phyloP scores from a whole-genome alignment of 441 rosid species.

The Erodium trifolium region DNA sequence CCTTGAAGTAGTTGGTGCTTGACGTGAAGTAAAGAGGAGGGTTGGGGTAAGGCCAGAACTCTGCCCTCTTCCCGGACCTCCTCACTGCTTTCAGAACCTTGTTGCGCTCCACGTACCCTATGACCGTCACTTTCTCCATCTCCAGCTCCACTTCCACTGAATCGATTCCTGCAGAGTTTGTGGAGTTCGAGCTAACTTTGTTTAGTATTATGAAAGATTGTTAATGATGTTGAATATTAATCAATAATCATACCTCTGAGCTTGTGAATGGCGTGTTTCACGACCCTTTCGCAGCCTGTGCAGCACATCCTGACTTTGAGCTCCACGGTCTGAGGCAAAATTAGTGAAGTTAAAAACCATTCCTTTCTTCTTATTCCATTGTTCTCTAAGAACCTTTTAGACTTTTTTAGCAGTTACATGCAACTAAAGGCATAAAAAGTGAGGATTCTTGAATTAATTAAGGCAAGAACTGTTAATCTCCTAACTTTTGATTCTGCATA shows the following conservation, averaged over 20 bases:
- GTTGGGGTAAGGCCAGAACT: conserved; percentile 87
- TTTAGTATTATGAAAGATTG: background rate
- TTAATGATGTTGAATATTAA: background rate
- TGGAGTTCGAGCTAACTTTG: too few relatives aligned
- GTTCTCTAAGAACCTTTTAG: conserved; percentile 4
- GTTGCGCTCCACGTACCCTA: conserved; percentile 84
- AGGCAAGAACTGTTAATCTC: too few relatives aligned
- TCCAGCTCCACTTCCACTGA: conserved; percentile 72
- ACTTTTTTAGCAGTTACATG: conserved; percentile 18
- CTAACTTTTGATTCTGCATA: too few relatives aligned
- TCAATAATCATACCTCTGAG: conserved; percentile 49
- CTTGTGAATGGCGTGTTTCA: conserved; percentile 72
- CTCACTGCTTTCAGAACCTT: conserved; percentile 78
- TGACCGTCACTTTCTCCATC: conserved; percentile 71
- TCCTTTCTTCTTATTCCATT: background rate
- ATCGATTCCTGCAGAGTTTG: conserved; percentile 47
- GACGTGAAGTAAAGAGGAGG: conserved; percentile 84
- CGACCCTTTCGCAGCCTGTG: conserved; percentile 84
- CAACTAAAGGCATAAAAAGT: conserved; percentile 32
- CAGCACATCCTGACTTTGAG: conserved; percentile 97
- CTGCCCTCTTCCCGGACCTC: conserved; percentile 84
- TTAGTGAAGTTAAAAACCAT: background rate
- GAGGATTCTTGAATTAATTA: too few relatives aligned
- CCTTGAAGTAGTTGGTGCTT: conserved; percentile 55
- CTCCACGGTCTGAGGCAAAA: conserved; percentile 61